Base-by-base conservation (phyloP, 768 basidiomycete species). In the Boletellus sp. region DNA sequence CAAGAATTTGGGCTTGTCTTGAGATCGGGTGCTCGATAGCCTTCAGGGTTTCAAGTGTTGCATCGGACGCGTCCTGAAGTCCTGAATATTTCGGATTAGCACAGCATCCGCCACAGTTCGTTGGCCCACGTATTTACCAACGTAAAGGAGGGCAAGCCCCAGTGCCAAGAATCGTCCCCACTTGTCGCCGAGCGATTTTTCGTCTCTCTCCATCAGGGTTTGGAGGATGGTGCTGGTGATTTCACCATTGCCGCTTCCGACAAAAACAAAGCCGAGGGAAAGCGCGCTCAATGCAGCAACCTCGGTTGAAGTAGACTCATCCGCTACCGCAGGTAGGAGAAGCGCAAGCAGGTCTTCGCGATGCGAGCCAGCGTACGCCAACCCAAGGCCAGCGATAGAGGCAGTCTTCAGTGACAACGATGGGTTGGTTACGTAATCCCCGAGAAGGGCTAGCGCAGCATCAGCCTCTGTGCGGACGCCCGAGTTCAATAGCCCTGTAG, bases 331-430 rank as follows among this genome's bases (percentile, higher is more conserved):
- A 0, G 92, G 92, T 10, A 94, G 70, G n/a, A 99, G 78, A 47
- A 87, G 71, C 8, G 77, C 69, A 13, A 90, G 73, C 17, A 98
- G 69, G 58, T 97, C 95, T 64, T 90, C 84, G 16, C 94, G 83
- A 47, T 92, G 88, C 3, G 93, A 86, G n/a, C 95, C 95, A 8
- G 85, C 87, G 58, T 98, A 97, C 2, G 96, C 95, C 44, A 99
- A 78, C 17, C 90, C 96, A 17, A 98, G 81, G 43, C 94, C 96
- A 63, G 90, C 85, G 55, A 97, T 92, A 1, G 96, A 87, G 45
- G 85, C 85, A 1, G 87, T 89, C 67, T 87, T 90, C 32, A 98
- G 74, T 15, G 88, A 78, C 0, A 88, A 78, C 15, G 90, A 89
- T 55, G 87, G 86, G 72, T 91, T 91, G 58, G 90, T 86, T 22